phyloP scores from a whole-genome alignment of 495 filamentous ascomycete species.

The Talaromyces liani region DNA sequence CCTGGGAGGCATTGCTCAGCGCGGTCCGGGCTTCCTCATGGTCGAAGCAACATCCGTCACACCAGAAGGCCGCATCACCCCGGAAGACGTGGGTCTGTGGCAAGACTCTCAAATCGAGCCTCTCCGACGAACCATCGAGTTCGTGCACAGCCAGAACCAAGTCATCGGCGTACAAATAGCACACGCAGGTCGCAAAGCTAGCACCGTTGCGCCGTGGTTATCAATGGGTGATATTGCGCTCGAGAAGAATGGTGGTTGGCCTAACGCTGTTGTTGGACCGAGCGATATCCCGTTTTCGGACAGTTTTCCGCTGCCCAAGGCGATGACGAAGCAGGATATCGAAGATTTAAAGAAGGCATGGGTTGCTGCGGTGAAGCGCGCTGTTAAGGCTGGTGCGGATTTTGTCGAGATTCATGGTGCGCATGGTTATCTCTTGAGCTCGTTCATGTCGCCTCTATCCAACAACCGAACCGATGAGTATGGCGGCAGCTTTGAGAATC shows the following conservation, averaged over 20 bases:
- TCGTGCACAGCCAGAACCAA: conserved; percentile 50
- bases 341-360: conserved; percentile 46
- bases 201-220: conserved; percentile 47
- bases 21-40: conserved; percentile 51
- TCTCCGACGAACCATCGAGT: conserved; percentile 34
- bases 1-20: conserved; percentile 38
- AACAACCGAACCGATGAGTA: conserved; percentile 44
- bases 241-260: conserved; percentile 16
- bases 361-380: conserved; percentile 42
- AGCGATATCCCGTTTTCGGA: conserved; percentile 22
- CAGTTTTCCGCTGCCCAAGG: conserved; percentile 10
- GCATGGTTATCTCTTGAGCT: conserved; percentile 50
- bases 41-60: conserved; percentile 57
- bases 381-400: conserved; percentile 53
- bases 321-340: conserved; percentile 44
- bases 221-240: conserved; percentile 16
- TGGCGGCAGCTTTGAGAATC: conserved; percentile 35
- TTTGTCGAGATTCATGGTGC: conserved; percentile 44
- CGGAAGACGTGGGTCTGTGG: conserved; percentile 56
- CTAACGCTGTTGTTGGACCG: conserved; percentile 18
- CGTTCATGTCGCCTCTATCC: conserved; percentile 41
- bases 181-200: conserved; percentile 57
- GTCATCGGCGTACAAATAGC: conserved; percentile 54
- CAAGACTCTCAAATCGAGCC: conserved; percentile 51
- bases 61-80: conserved; percentile 58